Conservation (phyloP, 345 rosid genomes). For the Euphorbia peplus region DNA sequence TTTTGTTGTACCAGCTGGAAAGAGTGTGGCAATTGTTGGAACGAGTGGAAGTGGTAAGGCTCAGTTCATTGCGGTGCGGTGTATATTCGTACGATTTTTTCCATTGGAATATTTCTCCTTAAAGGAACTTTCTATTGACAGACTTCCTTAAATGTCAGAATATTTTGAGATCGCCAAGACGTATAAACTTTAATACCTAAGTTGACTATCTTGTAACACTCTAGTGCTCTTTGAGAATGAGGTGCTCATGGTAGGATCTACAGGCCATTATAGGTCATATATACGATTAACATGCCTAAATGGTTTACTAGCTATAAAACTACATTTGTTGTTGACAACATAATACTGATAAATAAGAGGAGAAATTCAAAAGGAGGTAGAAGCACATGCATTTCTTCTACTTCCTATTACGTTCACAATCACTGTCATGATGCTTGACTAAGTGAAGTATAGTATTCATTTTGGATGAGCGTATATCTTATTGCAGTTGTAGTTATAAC, state of each 20-base stretch:
- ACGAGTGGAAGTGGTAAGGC: slow-evolving; percentile 96
- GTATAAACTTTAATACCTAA: neutral
- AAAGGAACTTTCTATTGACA: neutral
- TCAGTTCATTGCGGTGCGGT: neutral
- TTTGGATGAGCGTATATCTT: neutral
- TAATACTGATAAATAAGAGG: neutral
- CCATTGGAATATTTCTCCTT: neutral
- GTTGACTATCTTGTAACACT: neutral
- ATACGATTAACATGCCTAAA: neutral
- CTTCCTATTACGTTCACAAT: neutral
- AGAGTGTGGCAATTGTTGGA: slow-evolving; percentile 97
- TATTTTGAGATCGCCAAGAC: neutral
- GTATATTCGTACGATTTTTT: slow-evolving; percentile 1
- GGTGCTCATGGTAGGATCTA: neutral
- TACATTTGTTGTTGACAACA: neutral
- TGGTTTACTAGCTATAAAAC: neutral
- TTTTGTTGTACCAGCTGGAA: slow-evolving; percentile 85
- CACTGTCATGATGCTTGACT: neutral
- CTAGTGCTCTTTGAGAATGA: neutral
- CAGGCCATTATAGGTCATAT: neutral
- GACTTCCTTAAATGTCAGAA: neutral
- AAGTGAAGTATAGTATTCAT: neutral
- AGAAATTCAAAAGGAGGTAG: neutral
- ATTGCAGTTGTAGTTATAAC: neutral
- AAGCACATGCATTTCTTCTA: neutral